Evolutionary conservation across 345 rosid genomes (phyloP).

Genomic region (Sisymbrium altissimum): DNA sequence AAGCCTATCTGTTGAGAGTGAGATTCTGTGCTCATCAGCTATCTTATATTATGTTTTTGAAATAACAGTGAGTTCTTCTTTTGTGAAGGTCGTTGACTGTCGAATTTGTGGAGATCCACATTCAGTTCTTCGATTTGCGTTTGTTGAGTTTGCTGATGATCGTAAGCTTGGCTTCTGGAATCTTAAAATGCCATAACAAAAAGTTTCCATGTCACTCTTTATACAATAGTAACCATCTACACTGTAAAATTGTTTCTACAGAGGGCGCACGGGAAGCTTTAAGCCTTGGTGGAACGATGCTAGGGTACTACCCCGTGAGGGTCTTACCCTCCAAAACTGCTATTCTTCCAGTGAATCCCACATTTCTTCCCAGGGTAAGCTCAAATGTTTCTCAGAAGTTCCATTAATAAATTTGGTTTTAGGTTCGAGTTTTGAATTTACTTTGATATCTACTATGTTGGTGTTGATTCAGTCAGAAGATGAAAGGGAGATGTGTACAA

Average conservation of each 20-base stretch:
- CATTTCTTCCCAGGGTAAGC: slow-evolving; percentile 83
- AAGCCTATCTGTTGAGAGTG: background rate
- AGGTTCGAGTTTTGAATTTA: slow-evolving; percentile 9
- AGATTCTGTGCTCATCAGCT: no score
- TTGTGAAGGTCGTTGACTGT: slow-evolving; percentile 89
- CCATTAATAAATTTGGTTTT: background rate
- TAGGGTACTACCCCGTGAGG: slow-evolving; percentile 83
- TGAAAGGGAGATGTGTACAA: slow-evolving; percentile 90
- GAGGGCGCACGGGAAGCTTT: slow-evolving; percentile 78
- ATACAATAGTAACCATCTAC: background rate
- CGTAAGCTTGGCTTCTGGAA: slow-evolving; percentile 45
- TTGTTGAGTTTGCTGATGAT: slow-evolving; percentile 86
- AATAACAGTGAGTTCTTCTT: slow-evolving; percentile 3
- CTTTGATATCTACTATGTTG: background rate
- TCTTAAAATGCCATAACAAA: background rate
- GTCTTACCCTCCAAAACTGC: slow-evolving; percentile 95
- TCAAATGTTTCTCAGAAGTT: background rate
- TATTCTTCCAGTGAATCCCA: slow-evolving; percentile 94
- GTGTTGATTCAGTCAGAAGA: slow-evolving; percentile 75
- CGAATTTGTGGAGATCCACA: slow-evolving; percentile 94
- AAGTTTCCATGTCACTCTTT: background rate
- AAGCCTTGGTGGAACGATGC: slow-evolving; percentile 76
- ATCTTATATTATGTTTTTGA: no score
- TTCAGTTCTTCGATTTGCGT: slow-evolving; percentile 94
- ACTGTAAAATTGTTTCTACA: slow-evolving; percentile 29